These are phyloP conservation scores for Plantago coronopus DNA, from an alignment of 305 asterid genomes.

Conservation along the genomic window DNA sequence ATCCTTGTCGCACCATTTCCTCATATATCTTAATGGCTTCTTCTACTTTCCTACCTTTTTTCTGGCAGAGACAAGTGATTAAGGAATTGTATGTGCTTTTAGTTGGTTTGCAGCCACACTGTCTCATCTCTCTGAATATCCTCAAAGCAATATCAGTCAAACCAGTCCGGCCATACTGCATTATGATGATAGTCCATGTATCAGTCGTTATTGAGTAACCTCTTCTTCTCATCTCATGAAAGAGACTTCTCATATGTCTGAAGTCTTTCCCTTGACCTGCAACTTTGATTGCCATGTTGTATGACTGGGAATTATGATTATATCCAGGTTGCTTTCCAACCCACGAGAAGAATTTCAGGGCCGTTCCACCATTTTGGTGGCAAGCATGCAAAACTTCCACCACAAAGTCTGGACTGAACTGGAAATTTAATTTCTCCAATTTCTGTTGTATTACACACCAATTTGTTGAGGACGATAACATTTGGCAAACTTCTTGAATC, in stretches of 20 bases:
- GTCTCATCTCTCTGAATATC: constrained; percentile 67
- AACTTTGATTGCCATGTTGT: constrained; percentile 69
- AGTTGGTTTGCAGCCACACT: constrained; percentile 48
- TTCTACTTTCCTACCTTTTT: constrained; percentile 64
- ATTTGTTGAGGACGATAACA: constrained; percentile 48
- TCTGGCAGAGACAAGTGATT: constrained; percentile 61
- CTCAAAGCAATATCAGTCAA: constrained; percentile 66
- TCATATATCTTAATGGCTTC: constrained; percentile 54
- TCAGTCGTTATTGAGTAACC: constrained; percentile 56
- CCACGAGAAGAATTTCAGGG: constrained; percentile 73
- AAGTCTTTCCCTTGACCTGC: constrained; percentile 86
- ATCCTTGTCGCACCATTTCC: constrained; percentile 52
- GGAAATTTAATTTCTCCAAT: constrained; percentile 42
- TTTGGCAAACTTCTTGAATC: constrained; percentile 34
- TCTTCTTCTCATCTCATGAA: constrained; percentile 73
- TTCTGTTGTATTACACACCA: constrained; percentile 59
- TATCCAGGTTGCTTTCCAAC: constrained; percentile 52
- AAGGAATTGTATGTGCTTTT: constrained; percentile 49
- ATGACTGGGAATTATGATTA: constrained; percentile 49
- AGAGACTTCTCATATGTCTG: constrained; percentile 64
- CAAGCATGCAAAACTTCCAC: constrained; percentile 46
- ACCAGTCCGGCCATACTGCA: constrained; percentile 82
- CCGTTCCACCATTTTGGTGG: constrained; percentile 40
- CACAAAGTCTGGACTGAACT: constrained; percentile 51
- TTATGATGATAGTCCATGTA: constrained; percentile 85